Evolutionary conservation across 495 filamentous ascomycete genomes (phyloP).

Genomic region (Cryomyces minteri): DNA sequence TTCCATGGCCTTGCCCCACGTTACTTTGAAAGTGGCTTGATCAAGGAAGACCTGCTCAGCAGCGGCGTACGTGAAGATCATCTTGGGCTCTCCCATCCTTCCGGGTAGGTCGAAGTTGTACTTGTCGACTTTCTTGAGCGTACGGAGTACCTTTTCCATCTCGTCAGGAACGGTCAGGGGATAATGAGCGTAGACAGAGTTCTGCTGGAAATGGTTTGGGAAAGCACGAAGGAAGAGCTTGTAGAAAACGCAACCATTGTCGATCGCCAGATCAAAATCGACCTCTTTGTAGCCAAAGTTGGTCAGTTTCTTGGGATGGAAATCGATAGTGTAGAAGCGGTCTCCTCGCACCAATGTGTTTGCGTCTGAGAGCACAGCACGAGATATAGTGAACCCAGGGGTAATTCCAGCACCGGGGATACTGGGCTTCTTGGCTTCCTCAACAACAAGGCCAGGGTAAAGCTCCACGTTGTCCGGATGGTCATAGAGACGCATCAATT

Average conservation of each 20-base stretch:
- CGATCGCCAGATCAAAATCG: slow-evolving; percentile 26
- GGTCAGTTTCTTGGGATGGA: slow-evolving; percentile 57
- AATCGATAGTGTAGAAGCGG: slow-evolving; percentile 60
- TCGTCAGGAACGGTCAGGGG: slow-evolving; percentile 37
- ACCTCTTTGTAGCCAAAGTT: slow-evolving; percentile 55
- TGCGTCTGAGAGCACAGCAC: slow-evolving; percentile 72
- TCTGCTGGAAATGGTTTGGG: slow-evolving; percentile 35
- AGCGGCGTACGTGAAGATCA: slow-evolving; percentile 31
- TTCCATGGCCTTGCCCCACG: slow-evolving; percentile 34
- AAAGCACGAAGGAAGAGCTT: slow-evolving; percentile 43
- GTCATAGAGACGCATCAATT: slow-evolving; percentile 59
- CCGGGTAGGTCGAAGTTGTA: slow-evolving; percentile 33
- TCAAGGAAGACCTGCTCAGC: slow-evolving; percentile 29
- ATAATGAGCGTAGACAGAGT: slow-evolving; percentile 40
- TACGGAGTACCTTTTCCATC: slow-evolving; percentile 31
- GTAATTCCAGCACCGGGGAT: slow-evolving; percentile 64
- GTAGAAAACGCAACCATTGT: slow-evolving; percentile 40
- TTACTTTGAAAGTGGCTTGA: slow-evolving; percentile 33
- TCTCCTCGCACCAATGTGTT: slow-evolving; percentile 74
- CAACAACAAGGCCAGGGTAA: slow-evolving; percentile 67
- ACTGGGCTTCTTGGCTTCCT: slow-evolving; percentile 58
- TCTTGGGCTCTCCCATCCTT: slow-evolving; percentile 15
- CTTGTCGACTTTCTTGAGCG: slow-evolving; percentile 24
- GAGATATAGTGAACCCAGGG: slow-evolving; percentile 66
- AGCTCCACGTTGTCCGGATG: slow-evolving; percentile 65